Percentiles rank a stretch among this genome's conserved stretches.
These are phyloP conservation scores for Lentinus brumalis DNA, from an alignment of 768 basidiomycete species.

Conservation along the genomic window DNA sequence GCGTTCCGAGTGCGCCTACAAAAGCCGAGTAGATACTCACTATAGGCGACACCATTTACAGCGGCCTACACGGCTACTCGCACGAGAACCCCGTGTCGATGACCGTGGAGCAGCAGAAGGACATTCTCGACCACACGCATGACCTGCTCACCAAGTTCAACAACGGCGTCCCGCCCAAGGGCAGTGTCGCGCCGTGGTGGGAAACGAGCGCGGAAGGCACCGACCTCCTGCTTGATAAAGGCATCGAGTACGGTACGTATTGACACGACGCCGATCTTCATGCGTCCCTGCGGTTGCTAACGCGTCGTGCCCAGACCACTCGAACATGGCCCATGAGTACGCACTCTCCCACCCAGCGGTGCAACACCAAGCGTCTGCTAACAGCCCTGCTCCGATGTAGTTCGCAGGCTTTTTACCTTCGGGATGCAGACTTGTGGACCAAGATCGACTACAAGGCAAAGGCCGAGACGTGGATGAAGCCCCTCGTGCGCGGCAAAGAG, in stretches of 20 bases:
- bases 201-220: constrained; percentile 71
- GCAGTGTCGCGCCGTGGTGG: constrained; percentile 80
- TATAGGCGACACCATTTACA: constrained; percentile 22
- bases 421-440: constrained; percentile 70
- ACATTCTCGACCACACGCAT: constrained; percentile 67
- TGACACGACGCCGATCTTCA: not conserved
- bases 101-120: constrained; percentile 67
- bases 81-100: constrained; percentile 72
- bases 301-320: constrained; percentile 46
- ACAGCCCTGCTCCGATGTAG: constrained; percentile 21
- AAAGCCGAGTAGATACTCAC: not conserved
- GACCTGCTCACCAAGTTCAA: constrained; percentile 69
- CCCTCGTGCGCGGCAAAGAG: constrained; percentile 60
- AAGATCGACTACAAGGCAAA: constrained; percentile 65
- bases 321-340: constrained; percentile 56
- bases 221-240: constrained; percentile 64
- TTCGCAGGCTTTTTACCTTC: constrained; percentile 68
- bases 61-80: constrained; percentile 70
- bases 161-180: constrained; percentile 57
- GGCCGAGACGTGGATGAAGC: constrained; percentile 76
- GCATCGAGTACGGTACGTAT: constrained; percentile 67
- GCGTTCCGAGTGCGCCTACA: constrained; percentile 6
- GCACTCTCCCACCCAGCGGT: not conserved
- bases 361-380: not conserved
- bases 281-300: not conserved